These are phyloP conservation scores for Posidonia oceanica DNA, from an alignment of 116 monocot species.

Conservation along the genomic window DNA sequence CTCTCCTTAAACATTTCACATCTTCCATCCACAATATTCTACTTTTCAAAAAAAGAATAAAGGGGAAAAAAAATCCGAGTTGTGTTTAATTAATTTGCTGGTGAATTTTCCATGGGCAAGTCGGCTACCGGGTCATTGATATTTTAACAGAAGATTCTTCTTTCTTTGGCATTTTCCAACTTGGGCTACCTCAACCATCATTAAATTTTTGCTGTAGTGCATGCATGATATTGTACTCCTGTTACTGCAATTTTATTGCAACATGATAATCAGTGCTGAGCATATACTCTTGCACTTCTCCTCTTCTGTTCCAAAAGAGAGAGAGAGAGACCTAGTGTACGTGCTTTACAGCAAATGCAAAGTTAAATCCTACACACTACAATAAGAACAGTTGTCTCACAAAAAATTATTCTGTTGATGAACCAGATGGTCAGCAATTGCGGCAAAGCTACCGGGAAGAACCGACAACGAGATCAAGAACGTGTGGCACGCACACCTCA, in stretches of 20 bases:
- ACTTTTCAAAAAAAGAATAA: neutral
- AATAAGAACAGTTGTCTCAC: neutral
- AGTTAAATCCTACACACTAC: too few species aligned
- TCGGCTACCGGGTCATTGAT: too few species aligned
- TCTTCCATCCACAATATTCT: neutral
- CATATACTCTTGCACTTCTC: too few species aligned
- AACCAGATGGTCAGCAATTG: slow-evolving; percentile 37
- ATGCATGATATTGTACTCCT: too few species aligned
- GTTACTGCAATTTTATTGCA: too few species aligned
- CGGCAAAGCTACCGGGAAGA: slow-evolving; percentile 30
- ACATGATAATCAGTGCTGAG: too few species aligned
- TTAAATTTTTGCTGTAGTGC: too few species aligned
- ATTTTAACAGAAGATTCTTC: neutral
- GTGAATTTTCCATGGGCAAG: neutral
- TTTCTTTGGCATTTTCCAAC: neutral
- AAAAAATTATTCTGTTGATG: neutral
- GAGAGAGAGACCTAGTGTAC: too few species aligned
- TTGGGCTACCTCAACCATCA: neutral
- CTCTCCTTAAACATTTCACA: neutral
- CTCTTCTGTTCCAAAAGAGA: too few species aligned
- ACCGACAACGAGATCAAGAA: slow-evolving; percentile 53
- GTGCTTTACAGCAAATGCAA: neutral
- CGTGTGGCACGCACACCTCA: slow-evolving; percentile 37
- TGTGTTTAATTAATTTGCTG: neutral
- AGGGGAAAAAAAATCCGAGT: neutral